Base-by-base conservation (phyloP, 1,139 yeast genomes). In the Barnettozyma hawaiiensis region DNA sequence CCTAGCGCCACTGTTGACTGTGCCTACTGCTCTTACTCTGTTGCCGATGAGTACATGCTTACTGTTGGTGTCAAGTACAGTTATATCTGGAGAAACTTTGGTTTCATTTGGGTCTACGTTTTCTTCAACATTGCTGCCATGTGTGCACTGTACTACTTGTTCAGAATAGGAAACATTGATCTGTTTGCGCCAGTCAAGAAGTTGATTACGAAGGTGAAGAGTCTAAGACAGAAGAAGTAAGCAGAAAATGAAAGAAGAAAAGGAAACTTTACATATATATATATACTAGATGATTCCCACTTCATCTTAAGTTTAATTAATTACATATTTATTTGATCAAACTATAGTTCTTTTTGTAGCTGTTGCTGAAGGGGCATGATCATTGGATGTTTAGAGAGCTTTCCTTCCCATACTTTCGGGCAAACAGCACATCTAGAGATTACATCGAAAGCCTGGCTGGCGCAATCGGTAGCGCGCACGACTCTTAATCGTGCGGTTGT, bases 61-160 rank as follows among this genome's bases (percentile, higher is more conserved):
- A 59, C 65, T 8, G 60, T 78, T 41, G 69, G 71, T 36, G 67
- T 76, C 40, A 59, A 62, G 27, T 78, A 65, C 56, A 53, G 63
- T 31, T 60, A 77, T 44, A 63, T 78, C 40, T 80, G 86, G 85
- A 73, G 87, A 67, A 79, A 81, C 55, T 65, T 81, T 46, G 89
- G 89, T 18, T 66, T 82, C 47, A 66, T 68, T 50, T 74, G 74
- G 65, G 81, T 65, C 11, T 81, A 75, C 58, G 68, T 78, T 46
- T 43, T 65, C 23, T 79, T 81, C 66, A 81, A 81, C 55, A 31
- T 78, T 19, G 46, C 63, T 40, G 73, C 70, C 5, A 69, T 74
- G 74, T 54, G 74, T 44, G 48, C 47, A 3, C 49, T 67, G 14
- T 75, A 71, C 56, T 73, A 69, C 50, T 11, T 69, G 11, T 59